Evolutionary conservation across 768 basidiomycete species (phyloP), one percentile per base, ranked within the genome.

Genomic region (Hebeloma cylindrosporum): DNA sequence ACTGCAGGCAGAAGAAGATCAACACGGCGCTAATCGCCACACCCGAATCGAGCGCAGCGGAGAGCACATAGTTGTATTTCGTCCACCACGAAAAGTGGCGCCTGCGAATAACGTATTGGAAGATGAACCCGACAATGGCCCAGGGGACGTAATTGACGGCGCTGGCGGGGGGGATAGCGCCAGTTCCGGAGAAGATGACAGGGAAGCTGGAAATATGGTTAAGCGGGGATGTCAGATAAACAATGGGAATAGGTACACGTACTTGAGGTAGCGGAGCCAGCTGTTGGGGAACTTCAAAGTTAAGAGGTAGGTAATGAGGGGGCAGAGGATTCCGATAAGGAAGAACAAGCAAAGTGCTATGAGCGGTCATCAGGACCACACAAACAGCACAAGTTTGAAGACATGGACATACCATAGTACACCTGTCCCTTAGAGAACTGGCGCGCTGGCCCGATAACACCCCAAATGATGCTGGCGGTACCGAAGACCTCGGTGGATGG

Each of bases 381-480:
- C n/a, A 10, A 32, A 40, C 6, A 16, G 23, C 2, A 18, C 31
- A 17, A 11, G 14, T 38, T 27, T 7, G 22, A 13, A 20, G 42
- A 56, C 59, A 36, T n/a, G n/a, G n/a, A 34, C 45, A 4, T 45
- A 66, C 70, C 70, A 46, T 75, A 74, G 62, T 84, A 85, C 13
- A 81, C 67, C 58, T 79, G 76, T 9, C 85, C 86, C 13, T 66
- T 35, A 2, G 79, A 85, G 71, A 87, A 91, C 58, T 82, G 74
- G n/a, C 79, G 72, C 23, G 65, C 68, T 5, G 89, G 89, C 1
- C 89, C 88, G 44, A 93, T 86, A 49, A 88, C 85, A 48, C 90
- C 86, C 83, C 82, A 89, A 51, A 91, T 77, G 50, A 92, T 77
- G 47, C 79, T 81, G 16, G 88, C 88, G 2, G 85, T 87, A 27